A percentile compares a stretch with the other conserved stretches of the same genome.
Evolutionary conservation across 129 eudicot species (phyloP).

Genomic region (Kitagawia praeruptora): DNA sequence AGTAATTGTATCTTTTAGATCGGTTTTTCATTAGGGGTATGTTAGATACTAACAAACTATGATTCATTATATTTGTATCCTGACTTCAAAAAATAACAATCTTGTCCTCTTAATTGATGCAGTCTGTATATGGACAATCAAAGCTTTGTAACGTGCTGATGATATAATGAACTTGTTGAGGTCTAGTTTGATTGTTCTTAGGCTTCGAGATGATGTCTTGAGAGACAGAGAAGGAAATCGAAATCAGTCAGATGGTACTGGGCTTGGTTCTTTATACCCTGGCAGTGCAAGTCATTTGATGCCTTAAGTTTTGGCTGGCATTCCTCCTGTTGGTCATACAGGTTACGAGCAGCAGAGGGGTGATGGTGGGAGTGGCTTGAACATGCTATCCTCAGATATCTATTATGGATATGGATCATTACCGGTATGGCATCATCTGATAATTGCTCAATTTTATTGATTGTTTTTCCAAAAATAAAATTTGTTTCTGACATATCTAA

Average conservation of each 20-base stretch:
- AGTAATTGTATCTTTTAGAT: too few relatives aligned
- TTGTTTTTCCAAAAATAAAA: background rate
- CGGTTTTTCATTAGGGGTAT: too few relatives aligned
- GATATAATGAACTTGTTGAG: too few relatives aligned
- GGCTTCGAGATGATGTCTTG: constrained; percentile 82
- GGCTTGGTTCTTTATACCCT: constrained; percentile 37
- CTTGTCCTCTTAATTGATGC: too few relatives aligned
- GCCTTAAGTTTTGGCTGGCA: constrained; percentile 46
- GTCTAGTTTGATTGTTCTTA: constrained; percentile 73
- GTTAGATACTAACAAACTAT: too few relatives aligned
- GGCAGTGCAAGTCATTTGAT: constrained; percentile 45
- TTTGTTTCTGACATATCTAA: background rate
- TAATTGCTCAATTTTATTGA: background rate
- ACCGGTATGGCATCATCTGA: constrained; percentile 39
- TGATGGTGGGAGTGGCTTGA: constrained; percentile 52
- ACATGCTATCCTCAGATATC: constrained; percentile 51
- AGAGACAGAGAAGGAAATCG: constrained; percentile 52
- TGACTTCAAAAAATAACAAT: too few relatives aligned
- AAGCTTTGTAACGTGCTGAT: too few relatives aligned
- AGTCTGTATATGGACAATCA: too few relatives aligned
- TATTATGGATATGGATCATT: constrained; percentile 60
- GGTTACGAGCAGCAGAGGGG: constrained; percentile 72
- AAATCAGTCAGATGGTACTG: constrained; percentile 41
- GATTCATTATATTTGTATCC: too few relatives aligned
- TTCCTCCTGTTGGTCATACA: constrained; percentile 34